These are phyloP conservation scores for Neurospora sp. DNA, from an alignment of 495 filamentous ascomycete genomes.

Conservation along the genomic window DNA sequence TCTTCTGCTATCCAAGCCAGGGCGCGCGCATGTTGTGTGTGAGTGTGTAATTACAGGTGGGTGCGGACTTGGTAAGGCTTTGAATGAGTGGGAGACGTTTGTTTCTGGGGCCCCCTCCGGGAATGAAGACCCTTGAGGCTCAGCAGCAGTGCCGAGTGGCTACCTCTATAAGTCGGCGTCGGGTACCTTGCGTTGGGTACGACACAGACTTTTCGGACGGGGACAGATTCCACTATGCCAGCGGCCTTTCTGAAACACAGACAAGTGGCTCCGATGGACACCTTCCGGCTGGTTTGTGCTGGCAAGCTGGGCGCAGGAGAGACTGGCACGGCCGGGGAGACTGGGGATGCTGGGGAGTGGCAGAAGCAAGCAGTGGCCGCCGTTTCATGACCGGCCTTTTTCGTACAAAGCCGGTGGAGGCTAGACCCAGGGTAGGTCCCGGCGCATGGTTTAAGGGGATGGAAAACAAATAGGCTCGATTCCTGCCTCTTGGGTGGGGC, in stretches of 20 bases:
- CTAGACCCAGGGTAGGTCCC: neutral
- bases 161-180: neutral
- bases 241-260: constrained; percentile 21
- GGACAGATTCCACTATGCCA: constrained; percentile 11
- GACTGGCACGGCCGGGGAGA: neutral
- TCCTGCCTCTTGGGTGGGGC: neutral
- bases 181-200: constrained; percentile 3
- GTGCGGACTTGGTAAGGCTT: neutral
- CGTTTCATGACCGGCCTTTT: constrained; percentile 6
- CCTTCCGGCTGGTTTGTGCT: constrained; percentile 1
- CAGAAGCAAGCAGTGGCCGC: constrained; percentile 7
- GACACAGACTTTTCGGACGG: constrained; percentile 8
- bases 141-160: neutral
- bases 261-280: constrained; percentile 17
- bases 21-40: neutral
- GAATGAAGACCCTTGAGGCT: neutral
- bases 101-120: neutral
- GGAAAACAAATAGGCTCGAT: neutral
- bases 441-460: constrained; percentile 8
- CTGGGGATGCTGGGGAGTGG: constrained; percentile 3
- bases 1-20: neutral
- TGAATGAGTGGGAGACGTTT: neutral
- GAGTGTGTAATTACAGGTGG: neutral
- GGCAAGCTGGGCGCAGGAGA: neutral
- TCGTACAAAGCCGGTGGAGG: constrained; percentile 5